phyloP scores from a whole-genome alignment of 2,329 filamentous ascomycete species.

The Aurifilum marmelostoma region DNA sequence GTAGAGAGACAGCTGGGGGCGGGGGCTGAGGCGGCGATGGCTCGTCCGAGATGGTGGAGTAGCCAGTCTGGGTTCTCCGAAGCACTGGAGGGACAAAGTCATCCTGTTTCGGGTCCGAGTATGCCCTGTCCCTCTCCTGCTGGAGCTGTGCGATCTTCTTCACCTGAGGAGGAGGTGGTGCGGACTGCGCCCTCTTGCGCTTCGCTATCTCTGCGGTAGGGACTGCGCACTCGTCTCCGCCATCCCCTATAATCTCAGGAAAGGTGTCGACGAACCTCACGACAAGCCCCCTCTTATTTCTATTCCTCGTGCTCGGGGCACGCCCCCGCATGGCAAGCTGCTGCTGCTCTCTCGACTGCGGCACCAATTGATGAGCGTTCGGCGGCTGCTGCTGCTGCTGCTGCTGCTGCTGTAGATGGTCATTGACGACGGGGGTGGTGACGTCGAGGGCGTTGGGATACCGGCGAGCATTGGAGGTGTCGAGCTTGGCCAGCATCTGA shows the following conservation, averaged over 20 bases:
- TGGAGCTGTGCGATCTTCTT: constrained; percentile 34
- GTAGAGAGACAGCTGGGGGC: constrained; percentile 16
- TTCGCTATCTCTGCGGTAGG: constrained; percentile 73
- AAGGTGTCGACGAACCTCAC: constrained; percentile 75
- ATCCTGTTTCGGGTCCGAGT: constrained; percentile 44
- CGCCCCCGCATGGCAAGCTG: constrained; percentile 49
- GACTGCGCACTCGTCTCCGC: constrained; percentile 81
- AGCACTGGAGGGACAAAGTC: constrained; percentile 59
- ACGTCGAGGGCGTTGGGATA: constrained; percentile 59
- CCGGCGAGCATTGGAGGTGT: constrained; percentile 58
- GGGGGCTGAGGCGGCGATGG: constrained; percentile 17
- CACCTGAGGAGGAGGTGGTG: constrained; percentile 38
- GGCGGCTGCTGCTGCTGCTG: constrained; percentile 31
- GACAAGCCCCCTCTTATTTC: constrained; percentile 66
- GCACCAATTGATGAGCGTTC: constrained; percentile 38
- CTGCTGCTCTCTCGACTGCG: constrained; percentile 31
- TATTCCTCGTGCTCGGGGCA: constrained; percentile 47
- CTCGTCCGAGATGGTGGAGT: constrained; percentile 40
- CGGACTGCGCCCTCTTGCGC: constrained; percentile 50
- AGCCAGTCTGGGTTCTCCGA: constrained; percentile 62
- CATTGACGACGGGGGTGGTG: constrained; percentile 40
- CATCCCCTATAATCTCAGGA: constrained; percentile 86
- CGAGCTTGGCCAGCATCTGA: constrained; percentile 54
- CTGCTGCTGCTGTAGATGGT: constrained; percentile 12
- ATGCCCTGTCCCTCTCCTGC: constrained; percentile 36